These are phyloP conservation scores for Neurospora africana DNA, from an alignment of 495 filamentous ascomycete species.

Conservation along the genomic window DNA sequence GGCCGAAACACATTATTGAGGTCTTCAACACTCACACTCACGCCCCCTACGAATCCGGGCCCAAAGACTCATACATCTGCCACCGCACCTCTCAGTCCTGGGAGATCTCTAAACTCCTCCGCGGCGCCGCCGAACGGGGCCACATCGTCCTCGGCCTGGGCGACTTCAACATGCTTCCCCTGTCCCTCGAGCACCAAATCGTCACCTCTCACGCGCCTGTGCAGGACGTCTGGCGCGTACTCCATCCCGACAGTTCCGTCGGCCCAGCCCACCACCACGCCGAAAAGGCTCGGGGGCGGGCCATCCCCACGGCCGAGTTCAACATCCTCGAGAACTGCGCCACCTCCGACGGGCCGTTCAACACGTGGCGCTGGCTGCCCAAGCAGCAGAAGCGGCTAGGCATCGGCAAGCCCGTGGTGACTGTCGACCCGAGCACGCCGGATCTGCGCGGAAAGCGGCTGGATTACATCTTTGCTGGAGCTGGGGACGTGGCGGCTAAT, in stretches of 20 bases:
- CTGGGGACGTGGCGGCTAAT: conserved; percentile 16
- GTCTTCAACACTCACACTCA: conserved; percentile 95
- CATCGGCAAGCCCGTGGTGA: conserved; percentile 28
- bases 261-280: conserved; percentile 54
- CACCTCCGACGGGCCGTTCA: conserved; percentile 74
- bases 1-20: conserved; percentile 59
- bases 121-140: conserved; percentile 72
- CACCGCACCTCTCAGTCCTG: conserved; percentile 93
- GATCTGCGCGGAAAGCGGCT: conserved; percentile 73
- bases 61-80: conserved; percentile 73
- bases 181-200: conserved; percentile 76
- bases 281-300: conserved; percentile 46
- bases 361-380: conserved; percentile 89
- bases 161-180: conserved; percentile 91
- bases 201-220: conserved; percentile 72
- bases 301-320: conserved; percentile 57
- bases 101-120: conserved; percentile 88
- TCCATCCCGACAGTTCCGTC: conserved; percentile 71
- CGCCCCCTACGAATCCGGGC: conserved; percentile 70
- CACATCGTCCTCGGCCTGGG: conserved; percentile 78
- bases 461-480: conserved; percentile 78
- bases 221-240: conserved; percentile 66
- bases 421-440: conserved; percentile 44
- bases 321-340: conserved; percentile 74
- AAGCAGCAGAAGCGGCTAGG: conserved; percentile 46